Conservation (phyloP, 2,329 filamentous ascomycete genomes). For the Basipetospora chlamydospora region DNA sequence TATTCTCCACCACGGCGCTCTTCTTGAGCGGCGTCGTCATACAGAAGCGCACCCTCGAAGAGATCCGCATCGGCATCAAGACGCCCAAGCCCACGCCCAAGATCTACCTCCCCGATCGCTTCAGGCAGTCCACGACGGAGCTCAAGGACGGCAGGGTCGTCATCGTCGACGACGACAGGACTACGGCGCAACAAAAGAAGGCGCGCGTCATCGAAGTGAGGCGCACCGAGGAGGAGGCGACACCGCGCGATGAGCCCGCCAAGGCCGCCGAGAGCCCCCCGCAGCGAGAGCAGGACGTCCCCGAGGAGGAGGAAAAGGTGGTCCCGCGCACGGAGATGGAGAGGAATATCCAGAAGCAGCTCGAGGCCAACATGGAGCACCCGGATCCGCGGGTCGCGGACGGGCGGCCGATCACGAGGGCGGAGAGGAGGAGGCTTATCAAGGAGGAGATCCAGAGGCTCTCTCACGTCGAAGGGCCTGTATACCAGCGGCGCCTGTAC, state of each 20-base stretch:
- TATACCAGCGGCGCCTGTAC: constrained; percentile 41
- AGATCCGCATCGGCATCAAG: constrained; percentile 60
- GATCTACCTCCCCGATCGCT: constrained; percentile 35
- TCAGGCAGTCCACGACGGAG: constrained; percentile 28
- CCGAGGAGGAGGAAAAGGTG: constrained; percentile 9
- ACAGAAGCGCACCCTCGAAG: constrained; percentile 71
- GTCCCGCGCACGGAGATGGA: constrained; percentile 15
- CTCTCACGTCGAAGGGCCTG: constrained; percentile 28
- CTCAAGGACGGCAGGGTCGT: constrained; percentile 31
- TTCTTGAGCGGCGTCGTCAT: constrained; percentile 80
- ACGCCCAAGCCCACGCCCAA: constrained; percentile 31
- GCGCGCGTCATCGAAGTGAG: constrained; percentile 20
- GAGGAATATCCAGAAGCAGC: constrained; percentile 10
- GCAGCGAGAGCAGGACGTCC: constrained; percentile 5
- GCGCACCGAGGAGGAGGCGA: constrained; percentile 11
- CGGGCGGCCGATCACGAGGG: constrained; percentile 33
- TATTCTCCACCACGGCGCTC: constrained; percentile 64
- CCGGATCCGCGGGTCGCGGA: constrained; percentile 22
- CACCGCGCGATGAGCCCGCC: not conserved
- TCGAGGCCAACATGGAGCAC: constrained; percentile 12
- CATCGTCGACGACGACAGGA: constrained; percentile 20
- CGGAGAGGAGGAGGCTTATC: constrained; percentile 40
- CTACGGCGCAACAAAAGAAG: constrained; percentile 13
- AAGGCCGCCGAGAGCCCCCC: constrained; percentile 8
- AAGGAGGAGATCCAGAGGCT: constrained; percentile 39